Evolutionary conservation across 495 filamentous ascomycete species (phyloP).

Genomic region (Neurospora sp.): DNA sequence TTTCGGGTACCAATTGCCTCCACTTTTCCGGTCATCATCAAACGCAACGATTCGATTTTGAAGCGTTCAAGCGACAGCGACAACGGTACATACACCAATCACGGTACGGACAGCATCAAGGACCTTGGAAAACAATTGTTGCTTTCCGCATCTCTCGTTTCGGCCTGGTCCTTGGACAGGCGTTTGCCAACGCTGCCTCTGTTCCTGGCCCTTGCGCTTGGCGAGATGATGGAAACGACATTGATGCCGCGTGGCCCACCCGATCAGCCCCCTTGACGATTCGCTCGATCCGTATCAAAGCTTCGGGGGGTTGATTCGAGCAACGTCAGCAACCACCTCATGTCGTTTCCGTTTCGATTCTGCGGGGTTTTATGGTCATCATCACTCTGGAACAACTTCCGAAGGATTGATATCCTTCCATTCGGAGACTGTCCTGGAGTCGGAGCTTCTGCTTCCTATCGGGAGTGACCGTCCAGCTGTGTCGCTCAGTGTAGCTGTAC

Average conservation of each 20-base stretch:
- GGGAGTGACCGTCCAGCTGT: not conserved
- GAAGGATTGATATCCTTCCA: not conserved
- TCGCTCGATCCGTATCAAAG: not conserved
- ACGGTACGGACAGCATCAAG: not conserved
- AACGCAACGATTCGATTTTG: not conserved
- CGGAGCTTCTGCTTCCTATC: not conserved
- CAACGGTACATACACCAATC: not conserved
- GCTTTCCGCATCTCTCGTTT: not conserved
- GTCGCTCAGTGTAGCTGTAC: not conserved
- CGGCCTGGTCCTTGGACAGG: not conserved
- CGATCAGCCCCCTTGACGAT: not conserved
- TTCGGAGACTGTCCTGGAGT: not conserved
- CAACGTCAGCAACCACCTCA: constrained; percentile 7
- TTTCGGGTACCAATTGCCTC: constrained; percentile 2
- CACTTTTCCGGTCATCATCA: not conserved
- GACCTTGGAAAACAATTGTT: not conserved
- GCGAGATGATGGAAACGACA: not conserved
- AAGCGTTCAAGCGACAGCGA: not conserved
- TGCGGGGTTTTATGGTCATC: not conserved
- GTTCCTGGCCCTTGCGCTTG: not conserved
- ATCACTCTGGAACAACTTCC: not conserved
- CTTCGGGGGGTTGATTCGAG: not conserved
- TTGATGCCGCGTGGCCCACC: not conserved
- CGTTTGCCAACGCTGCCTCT: not conserved
- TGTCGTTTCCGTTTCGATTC: not conserved